Evolutionary conservation across 2,329 filamentous ascomycete species (phyloP).

Genomic region (Aotearoamyces nothofagi): DNA sequence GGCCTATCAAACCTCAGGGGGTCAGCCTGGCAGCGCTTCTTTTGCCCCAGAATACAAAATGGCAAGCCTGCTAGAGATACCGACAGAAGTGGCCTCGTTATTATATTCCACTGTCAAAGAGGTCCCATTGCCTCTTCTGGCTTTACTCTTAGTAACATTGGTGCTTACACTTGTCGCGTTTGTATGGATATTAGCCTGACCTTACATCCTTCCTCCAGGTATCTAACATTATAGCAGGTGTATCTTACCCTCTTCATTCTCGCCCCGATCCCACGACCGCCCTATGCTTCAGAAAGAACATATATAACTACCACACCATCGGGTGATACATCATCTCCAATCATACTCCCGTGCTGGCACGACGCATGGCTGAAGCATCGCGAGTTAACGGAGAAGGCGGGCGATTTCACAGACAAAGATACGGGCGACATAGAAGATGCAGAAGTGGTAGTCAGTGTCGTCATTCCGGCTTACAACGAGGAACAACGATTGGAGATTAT

Average conservation of each 20-base stretch:
- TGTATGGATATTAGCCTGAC: no score
- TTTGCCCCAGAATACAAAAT: no score
- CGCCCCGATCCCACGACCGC: conserved; percentile 65
- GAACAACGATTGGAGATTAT: conserved; percentile 70
- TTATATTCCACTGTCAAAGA: no score
- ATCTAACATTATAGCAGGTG: no score
- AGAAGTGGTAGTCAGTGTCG: conserved; percentile 76
- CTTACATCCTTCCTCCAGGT: no score
- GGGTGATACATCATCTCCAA: conserved; percentile 36
- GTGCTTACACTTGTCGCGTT: no score
- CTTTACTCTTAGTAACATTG: no score
- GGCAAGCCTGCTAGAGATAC: no score
- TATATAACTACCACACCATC: conserved; percentile 63
- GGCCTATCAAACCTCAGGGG: no score
- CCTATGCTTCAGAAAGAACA: conserved; percentile 65
- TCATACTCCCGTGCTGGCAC: conserved; percentile 71
- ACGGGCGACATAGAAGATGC: conserved; percentile 52
- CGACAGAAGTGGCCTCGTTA: no score
- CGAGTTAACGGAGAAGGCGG: conserved; percentile 29
- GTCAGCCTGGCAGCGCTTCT: no score
- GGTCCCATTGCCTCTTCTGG: no score
- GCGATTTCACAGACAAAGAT: conserved; percentile 20
- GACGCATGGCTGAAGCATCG: conserved; percentile 56
- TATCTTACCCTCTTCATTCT: conserved; percentile 57
- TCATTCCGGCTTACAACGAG: conserved; percentile 94